Conservation (phyloP, 1,284 basidiomycete genomes). For the Boletus albobrunnescens region DNA sequence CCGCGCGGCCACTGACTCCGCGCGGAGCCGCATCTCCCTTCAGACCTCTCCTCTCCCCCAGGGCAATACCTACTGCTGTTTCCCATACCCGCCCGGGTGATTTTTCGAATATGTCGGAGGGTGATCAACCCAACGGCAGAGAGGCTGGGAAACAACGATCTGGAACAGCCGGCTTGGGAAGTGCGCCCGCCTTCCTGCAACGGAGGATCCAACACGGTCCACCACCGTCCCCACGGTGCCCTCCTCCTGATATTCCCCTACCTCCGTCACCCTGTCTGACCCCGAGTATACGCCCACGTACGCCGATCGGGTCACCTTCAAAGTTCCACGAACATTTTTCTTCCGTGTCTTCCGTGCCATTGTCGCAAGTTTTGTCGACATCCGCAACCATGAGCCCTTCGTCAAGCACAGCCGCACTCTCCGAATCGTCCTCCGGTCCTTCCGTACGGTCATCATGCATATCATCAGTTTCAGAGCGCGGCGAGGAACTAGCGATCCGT, state of each 20-base stretch:
- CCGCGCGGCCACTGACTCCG: conserved; percentile 17
- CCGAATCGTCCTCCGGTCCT: conserved; percentile 30
- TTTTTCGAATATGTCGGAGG: neutral
- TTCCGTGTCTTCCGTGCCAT: conserved; percentile 27
- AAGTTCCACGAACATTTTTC: conserved; percentile 35
- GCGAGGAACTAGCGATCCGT: neutral
- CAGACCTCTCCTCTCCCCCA: conserved; percentile 24
- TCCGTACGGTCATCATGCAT: conserved; percentile 25
- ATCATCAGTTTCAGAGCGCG: conserved; percentile 22
- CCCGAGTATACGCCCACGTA: conserved; percentile 6
- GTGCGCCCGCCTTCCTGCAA: conserved; percentile 28
- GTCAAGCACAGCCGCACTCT: conserved; percentile 21
- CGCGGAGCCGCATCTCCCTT: conserved; percentile 20
- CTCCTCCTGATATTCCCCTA: conserved; percentile 30
- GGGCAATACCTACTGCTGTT: neutral
- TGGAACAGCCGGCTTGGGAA: conserved; percentile 9
- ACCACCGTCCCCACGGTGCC: conserved; percentile 26
- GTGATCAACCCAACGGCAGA: conserved; percentile 11
- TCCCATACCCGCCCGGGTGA: conserved; percentile 6
- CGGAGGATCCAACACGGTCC: conserved; percentile 28
- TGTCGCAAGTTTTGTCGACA: conserved; percentile 14
- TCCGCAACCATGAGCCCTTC: conserved; percentile 14
- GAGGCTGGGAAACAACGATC: conserved; percentile 11
- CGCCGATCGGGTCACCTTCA: conserved; percentile 11
- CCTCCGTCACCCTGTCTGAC: conserved; percentile 22